These are phyloP conservation scores for Neurospora sp. DNA, from an alignment of 495 filamentous ascomycete species.

Conservation along the genomic window DNA sequence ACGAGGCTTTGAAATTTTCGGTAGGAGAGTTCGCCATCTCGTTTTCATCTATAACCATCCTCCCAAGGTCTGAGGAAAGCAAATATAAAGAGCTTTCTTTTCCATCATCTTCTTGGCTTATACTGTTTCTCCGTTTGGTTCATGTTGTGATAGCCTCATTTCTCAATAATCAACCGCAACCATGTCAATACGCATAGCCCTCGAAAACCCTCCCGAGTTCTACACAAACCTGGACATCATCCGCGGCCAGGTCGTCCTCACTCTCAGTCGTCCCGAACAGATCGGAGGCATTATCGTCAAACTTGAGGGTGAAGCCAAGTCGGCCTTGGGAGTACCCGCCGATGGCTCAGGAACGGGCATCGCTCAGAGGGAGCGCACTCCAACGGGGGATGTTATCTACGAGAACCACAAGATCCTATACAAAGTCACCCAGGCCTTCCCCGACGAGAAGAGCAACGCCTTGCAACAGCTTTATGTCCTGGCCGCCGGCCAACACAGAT, in stretches of 20 bases:
- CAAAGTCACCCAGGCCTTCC: slow-evolving; percentile 71
- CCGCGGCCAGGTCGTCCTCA: slow-evolving; percentile 53
- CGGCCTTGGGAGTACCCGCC: slow-evolving; percentile 34
- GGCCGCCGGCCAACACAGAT: slow-evolving; percentile 70
- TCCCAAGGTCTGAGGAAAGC: neutral
- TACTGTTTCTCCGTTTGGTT: neutral
- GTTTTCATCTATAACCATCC: neutral
- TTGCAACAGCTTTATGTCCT: slow-evolving; percentile 56
- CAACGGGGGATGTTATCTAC: slow-evolving; percentile 24
- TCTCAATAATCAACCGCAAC: slow-evolving; percentile 37
- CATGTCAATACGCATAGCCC: slow-evolving; percentile 71
- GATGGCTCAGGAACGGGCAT: slow-evolving; percentile 15
- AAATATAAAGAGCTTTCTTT: neutral
- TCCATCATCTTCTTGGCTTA: neutral
- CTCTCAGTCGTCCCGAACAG: slow-evolving; percentile 50
- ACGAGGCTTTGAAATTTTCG: neutral
- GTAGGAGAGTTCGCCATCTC: neutral
- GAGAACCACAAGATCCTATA: slow-evolving; percentile 53
- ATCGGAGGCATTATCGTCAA: slow-evolving; percentile 81
- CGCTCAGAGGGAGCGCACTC: slow-evolving; percentile 18
- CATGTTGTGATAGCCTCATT: neutral
- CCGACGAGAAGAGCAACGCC: slow-evolving; percentile 53
- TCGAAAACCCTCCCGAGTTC: slow-evolving; percentile 63
- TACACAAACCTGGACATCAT: slow-evolving; percentile 89
- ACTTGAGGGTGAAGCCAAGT: slow-evolving; percentile 80